Evolutionary conservation across 257 asterid species (phyloP).

Genomic region (Nicotiana tomentosiformis): DNA sequence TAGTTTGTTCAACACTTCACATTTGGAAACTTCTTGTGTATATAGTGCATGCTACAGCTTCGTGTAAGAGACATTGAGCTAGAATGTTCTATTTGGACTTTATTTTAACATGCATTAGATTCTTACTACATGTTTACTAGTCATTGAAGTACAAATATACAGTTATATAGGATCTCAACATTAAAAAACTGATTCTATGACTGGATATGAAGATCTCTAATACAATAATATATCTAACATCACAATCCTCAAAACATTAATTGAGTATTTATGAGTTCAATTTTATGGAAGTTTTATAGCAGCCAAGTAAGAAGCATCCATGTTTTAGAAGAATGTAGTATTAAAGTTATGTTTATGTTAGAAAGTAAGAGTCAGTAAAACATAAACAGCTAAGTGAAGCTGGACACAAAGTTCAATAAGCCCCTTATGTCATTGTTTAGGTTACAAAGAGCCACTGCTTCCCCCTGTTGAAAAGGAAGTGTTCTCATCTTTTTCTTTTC

Average conservation of each 20-base stretch:
- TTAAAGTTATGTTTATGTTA: background rate
- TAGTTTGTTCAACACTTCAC: background rate
- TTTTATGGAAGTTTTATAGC: background rate
- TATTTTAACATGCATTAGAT: background rate
- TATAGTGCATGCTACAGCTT: background rate
- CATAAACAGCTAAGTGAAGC: constrained; percentile 3
- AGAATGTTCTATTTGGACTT: background rate
- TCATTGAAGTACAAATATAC: background rate
- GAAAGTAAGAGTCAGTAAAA: background rate
- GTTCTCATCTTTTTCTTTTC: too few relatives aligned
- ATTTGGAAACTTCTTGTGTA: background rate
- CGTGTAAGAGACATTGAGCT: background rate
- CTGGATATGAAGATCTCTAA: background rate
- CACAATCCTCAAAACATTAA: background rate
- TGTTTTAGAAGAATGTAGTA: background rate
- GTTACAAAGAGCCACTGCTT: background rate
- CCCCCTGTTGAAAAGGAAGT: background rate
- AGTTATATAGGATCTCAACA: background rate
- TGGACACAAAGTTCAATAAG: background rate
- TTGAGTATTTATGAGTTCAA: background rate
- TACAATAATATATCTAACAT: background rate
- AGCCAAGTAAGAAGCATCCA: background rate
- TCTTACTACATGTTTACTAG: background rate
- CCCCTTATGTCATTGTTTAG: background rate
- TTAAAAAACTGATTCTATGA: background rate